A percentile compares a stretch with the other conserved stretches of the same genome.
Conservation (phyloP, 371 early-diverging fungal species). For the Mucor indicus region DNA sequence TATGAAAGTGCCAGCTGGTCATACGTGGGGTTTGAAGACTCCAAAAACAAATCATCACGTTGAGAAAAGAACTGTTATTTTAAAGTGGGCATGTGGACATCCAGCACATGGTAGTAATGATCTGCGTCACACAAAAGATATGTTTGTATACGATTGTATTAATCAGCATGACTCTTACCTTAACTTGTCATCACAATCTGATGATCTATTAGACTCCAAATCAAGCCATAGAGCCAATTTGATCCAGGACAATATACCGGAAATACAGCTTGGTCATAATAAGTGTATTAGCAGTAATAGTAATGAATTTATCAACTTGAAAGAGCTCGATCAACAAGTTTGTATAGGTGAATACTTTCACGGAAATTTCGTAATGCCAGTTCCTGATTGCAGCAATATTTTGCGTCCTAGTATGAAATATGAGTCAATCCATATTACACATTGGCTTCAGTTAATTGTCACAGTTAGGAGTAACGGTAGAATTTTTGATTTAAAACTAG, state of each 20-base stretch:
- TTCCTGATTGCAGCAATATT: conserved; percentile 28
- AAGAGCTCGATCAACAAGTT: conserved; percentile 28
- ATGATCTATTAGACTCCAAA: too few species aligned
- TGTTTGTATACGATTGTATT: too few species aligned
- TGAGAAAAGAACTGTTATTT: conserved; percentile 20
- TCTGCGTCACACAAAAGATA: too few species aligned
- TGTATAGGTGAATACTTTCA: conserved; percentile 31
- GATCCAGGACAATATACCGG: too few species aligned
- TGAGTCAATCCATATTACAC: conserved; percentile 28
- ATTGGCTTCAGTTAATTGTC: conserved; percentile 30
- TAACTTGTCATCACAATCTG: too few species aligned
- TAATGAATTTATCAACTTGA: conserved; percentile 21
- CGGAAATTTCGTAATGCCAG: conserved; percentile 36
- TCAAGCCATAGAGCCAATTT: too few species aligned
- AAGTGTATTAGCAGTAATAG: too few species aligned
- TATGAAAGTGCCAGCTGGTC: conserved; percentile 29
- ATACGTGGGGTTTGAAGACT: conserved; percentile 12
- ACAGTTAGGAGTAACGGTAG: conserved; percentile 22
- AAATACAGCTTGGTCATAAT: too few species aligned
- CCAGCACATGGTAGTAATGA: too few species aligned
- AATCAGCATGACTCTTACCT: too few species aligned
- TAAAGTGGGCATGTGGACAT: conserved; percentile 42
- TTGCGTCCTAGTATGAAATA: conserved; percentile 32
- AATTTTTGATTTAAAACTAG: conserved; percentile 21
- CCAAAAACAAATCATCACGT: too few species aligned